Percentiles rank a stretch among this genome's conserved stretches.
Evolutionary conservation across 192 early-diverging fungal genomes (phyloP).

Genomic region (Entomortierella beljakovae): DNA sequence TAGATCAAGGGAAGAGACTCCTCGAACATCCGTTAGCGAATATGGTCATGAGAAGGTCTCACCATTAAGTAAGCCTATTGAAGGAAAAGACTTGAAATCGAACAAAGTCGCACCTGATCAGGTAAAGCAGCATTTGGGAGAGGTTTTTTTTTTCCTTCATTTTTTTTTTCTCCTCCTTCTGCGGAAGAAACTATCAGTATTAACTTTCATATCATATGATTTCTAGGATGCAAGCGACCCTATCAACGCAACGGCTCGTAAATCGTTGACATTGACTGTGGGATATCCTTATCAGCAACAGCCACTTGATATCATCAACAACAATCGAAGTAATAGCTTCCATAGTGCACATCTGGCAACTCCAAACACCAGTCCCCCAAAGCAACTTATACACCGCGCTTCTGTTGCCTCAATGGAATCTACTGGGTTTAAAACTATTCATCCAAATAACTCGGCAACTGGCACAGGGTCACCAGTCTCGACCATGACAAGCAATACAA

Average conservation of each 20-base stretch:
- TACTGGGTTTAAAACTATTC: conserved; percentile 5
- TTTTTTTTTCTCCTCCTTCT: too few relatives aligned
- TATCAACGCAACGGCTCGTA: conserved; percentile 5
- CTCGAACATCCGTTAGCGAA: background rate
- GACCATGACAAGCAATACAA: conserved; percentile 38
- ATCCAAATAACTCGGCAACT: background rate
- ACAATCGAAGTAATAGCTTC: conserved; percentile 10
- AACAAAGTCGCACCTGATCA: conserved; percentile 9
- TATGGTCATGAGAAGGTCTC: background rate
- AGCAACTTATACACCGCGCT: conserved; percentile 14
- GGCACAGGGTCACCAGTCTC: conserved; percentile 30
- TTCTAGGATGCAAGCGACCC: conserved; percentile 1
- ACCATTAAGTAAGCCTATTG: too few relatives aligned
- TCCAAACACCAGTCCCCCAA: background rate
- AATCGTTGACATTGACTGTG: too few relatives aligned
- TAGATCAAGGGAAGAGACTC: background rate
- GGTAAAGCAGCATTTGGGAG: too few relatives aligned
- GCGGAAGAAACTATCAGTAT: too few relatives aligned
- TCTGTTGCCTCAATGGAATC: conserved; percentile 43
- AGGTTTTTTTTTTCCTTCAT: too few relatives aligned
- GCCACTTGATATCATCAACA: conserved; percentile 6
- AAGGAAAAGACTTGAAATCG: background rate
- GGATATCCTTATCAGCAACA: conserved; percentile 9
- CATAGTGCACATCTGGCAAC: conserved; percentile 1
- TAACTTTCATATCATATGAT: too few relatives aligned